Base-by-base conservation (phyloP, 352 stramenopile genomes). In the Phytophthora sp. region DNA sequence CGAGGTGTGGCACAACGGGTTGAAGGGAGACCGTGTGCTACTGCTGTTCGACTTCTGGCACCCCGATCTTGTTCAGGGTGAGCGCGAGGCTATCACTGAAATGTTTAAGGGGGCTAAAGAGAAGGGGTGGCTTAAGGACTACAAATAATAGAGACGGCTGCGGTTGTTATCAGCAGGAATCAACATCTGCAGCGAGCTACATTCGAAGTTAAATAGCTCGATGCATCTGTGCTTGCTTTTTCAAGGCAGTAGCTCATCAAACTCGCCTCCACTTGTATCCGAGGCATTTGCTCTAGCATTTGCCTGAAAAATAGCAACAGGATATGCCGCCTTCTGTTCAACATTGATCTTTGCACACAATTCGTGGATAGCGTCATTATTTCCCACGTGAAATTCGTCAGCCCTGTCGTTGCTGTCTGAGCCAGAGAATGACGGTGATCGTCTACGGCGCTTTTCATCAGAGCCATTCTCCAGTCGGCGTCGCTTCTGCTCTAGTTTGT, bases 21-120 rank as follows among this genome's bases (percentile, higher is more conserved):
- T 63, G 33, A 76, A 76, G 27, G 80, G 82, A 60, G 84, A 93
- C 52, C 84, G 90, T 5, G 88, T 97, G 51, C 52, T 96, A 63
- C 60, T 96, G 66, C 74, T 97, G 7, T 96, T 97, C 66, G 90
- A 97, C 57, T 51, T 92, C 3, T 91, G 84, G 82, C 84, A 92
- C 46, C 81, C 85, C 2, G 80, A 91, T 59, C 70, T 93, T 30
- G 72, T 86, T 8, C 69, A 71, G 30, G 81, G 68, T 30, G 82
- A 91, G 62, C 79, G 77, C 39, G 66, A 86, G 35, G 75, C 80
- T 54, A 78, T 92, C 56, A 59, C 71, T 18, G 67, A 84, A 6
- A 91, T 94, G 82, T 94, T 94, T 59, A 73, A 85, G 16, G 82
- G 85, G 15, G 85, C 85, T 2, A 84, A 75, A 30, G 81, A 88